These are phyloP conservation scores for Cladosporium sp. DNA, from an alignment of 2,329 filamentous ascomycete genomes.

Conservation along the genomic window DNA sequence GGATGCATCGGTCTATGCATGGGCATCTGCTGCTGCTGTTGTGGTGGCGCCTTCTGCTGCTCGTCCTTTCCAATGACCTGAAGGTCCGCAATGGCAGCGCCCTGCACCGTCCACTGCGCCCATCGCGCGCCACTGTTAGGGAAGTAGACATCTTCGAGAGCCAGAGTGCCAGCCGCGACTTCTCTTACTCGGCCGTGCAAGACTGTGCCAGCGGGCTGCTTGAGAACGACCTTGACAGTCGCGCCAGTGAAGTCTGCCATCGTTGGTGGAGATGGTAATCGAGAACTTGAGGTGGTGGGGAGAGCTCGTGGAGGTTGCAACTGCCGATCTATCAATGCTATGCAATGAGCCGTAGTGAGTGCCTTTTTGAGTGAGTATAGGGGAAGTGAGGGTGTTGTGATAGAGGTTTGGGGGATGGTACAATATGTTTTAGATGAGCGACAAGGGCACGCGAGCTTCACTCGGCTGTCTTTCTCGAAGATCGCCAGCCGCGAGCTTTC, in stretches of 20 bases:
- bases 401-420: too few species aligned
- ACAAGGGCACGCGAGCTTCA: too few species aligned
- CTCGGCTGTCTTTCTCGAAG: too few species aligned
- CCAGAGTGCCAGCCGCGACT: conserved; percentile 62
- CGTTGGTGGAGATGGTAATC: conserved; percentile 7
- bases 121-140: conserved; percentile 51
- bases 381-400: not conserved
- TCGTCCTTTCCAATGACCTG: conserved; percentile 38
- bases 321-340: not conserved
- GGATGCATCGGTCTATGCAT: conserved; percentile 13
- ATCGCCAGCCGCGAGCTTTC: too few species aligned
- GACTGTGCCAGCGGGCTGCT: conserved; percentile 58
- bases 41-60: not conserved
- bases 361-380: not conserved
- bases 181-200: conserved; percentile 68
- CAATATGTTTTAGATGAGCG: too few species aligned
- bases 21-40: not conserved
- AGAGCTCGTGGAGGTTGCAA: too few species aligned
- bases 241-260: conserved; percentile 75
- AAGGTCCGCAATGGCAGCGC: conserved; percentile 56
- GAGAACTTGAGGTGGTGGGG: not conserved
- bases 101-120: conserved; percentile 53
- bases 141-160: conserved; percentile 61
- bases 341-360: not conserved
- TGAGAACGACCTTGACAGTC: conserved; percentile 69